phyloP scores from a whole-genome alignment of 2,329 filamentous ascomycete species.

The Emmonsia crescens region DNA sequence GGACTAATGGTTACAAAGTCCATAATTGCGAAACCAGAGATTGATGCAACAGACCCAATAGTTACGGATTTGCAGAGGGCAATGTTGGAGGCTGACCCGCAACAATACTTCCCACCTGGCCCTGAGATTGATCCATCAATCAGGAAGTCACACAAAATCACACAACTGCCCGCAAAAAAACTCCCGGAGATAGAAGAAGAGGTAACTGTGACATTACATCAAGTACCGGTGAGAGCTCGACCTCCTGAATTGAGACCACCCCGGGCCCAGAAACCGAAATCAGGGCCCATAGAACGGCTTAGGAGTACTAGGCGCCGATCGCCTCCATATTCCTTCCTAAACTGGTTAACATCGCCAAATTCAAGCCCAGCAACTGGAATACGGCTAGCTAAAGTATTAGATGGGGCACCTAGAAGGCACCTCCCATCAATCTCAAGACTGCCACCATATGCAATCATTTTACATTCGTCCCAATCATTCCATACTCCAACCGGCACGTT shows the following conservation, averaged over 20 bases:
- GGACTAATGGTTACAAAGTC: constrained; percentile 40
- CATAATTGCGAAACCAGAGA: constrained; percentile 39
- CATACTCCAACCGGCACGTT: constrained; percentile 35
- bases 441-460: constrained; percentile 25
- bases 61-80: constrained; percentile 40
- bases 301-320: constrained; percentile 20
- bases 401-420: not conserved
- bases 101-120: constrained; percentile 36
- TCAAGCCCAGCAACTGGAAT: not conserved
- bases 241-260: constrained; percentile 9
- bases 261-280: constrained; percentile 5
- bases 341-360: constrained; percentile 12
- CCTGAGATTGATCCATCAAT: constrained; percentile 26
- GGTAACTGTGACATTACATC: constrained; percentile 27
- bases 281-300: constrained; percentile 18
- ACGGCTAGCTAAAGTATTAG: not conserved
- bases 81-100: constrained; percentile 37
- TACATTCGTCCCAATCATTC: constrained; percentile 30
- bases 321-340: constrained; percentile 10
- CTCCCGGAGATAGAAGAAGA: constrained; percentile 24
- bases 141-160: constrained; percentile 18
- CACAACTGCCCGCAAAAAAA: constrained; percentile 5
- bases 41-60: constrained; percentile 35
- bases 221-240: constrained; percentile 24
- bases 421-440: constrained; percentile 17